Evolutionary conservation across 116 monocot species (phyloP), one percentile per base, ranked within the genome.

Genomic region (Thalassia testudinum): DNA sequence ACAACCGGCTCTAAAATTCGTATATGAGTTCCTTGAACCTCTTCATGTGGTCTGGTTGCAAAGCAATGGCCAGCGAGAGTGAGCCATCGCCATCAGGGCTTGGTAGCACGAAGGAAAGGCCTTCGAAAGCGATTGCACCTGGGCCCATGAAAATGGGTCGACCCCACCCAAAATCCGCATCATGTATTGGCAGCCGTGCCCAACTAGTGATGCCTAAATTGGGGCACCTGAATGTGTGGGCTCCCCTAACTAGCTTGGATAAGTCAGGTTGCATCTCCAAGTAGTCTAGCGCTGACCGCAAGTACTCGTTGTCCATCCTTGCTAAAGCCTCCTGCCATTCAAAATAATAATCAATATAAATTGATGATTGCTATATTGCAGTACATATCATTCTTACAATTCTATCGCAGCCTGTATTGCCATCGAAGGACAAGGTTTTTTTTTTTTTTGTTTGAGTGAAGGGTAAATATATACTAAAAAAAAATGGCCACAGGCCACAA

Each of bases 101-200:
- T 5, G 93, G 93, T 45, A 95, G 47, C 26, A 88, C 64, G 56
- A 84, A 87, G 0, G 81, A 75, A 24, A 87, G 63, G 17, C 92
- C 92, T 44, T 92, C 92, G n/a, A 81, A 92, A 0, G 92, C 75
- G 1, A 92, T 92, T 51, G 79, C 86, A 0, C 92, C 92, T 5
- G 92, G 92, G 0, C 92, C 92, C 92, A 92, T 92, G 62, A 86
- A 92, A 17, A 92, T 56, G 13, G 92, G 92, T 30, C 79, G 49
- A 0, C 92, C 92, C 92, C 92, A 92, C 5, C 92, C 92, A 27
- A 92, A 92, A 54, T 92, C 86, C 0, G 92, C 92, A 26, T 92
- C 92, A 48, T 92, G 75, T 24, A 92, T 80, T 7, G 92, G 92
- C 55, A 92, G 53, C 54, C 86, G 54, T 12, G 52, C 66, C 92